Base-by-base conservation (phyloP, 345 rosid genomes). In the Ailanthus altissimus region DNA sequence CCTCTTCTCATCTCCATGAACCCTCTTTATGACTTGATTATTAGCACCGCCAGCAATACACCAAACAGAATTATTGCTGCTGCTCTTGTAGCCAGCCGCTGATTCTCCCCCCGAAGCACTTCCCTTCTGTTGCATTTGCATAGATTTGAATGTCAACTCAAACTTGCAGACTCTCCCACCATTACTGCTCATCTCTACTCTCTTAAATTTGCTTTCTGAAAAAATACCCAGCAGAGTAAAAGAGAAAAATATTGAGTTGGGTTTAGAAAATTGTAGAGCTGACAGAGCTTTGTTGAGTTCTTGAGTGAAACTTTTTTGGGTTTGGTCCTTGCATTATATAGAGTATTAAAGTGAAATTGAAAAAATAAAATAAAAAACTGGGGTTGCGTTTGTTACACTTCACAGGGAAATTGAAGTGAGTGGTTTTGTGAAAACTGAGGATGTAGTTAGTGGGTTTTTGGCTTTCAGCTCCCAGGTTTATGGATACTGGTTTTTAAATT, bases 101-200 rank as follows among this genome's bases (percentile, higher is more conserved):
- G 78, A 59, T 50, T 74, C 66, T 36, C 51, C 32, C 26, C n/a
- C 72, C 6, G 38, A 32, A 32, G 38, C 38, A 32, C 38, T 32
- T 32, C 38, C 38, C 3, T 32, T 32, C 38, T 32, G 38, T 32
- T 32, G 38, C 38, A 32, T 32, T 32, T 32, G 32, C 68, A 77
- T 60, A 9, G 61, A 42, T 46, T 61, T 81, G 57, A 78, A 70
- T 74, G 79, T 54, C 67, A 5, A 20, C 45, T 79, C 80, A 38
- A 66, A 72, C 56, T 79, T 79, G 57, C 49, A 60, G 0, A 21
- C 21, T 38, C 58, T 72, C n/a, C 63, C 25, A 32, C 61, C 53
- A 53, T 69, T 61, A 38, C 60, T 77, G 25, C 61, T 77, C 84
- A 81, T 80, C 18, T 43, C 56, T 28, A 3, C 36, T 58, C 2